Evolutionary conservation across 495 filamentous ascomycete genomes (phyloP), one percentile per base, ranked within the genome.

Genomic region (Penicillium canariense): DNA sequence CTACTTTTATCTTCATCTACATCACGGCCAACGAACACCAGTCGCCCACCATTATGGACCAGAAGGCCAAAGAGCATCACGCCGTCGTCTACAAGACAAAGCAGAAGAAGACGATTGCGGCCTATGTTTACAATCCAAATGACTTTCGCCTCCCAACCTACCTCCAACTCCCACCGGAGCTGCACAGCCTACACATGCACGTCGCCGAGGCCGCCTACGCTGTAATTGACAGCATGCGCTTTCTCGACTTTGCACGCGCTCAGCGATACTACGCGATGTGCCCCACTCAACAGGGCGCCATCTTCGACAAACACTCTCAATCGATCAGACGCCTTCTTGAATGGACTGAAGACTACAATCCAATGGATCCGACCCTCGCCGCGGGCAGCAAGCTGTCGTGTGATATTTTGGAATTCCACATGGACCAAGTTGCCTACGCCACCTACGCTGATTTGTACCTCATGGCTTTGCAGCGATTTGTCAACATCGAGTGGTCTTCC

Each of bases 181-280:
- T 58, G 4, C 31, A 18, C 14, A 5, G 32, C 31, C 44, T 45
- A 3, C 34, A 53, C 17, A 0, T 12, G 12, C 6, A 49, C 12
- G 50, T 62, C 15, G 31, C 35, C 15, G 15, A 45, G 5, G 10
- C 35, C 9, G 65, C 57, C 32, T 36, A 46, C 18, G 6, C 26
- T 8, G 45, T 34, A n/a, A 51, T 67, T 20, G 31, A 30, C 0
- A 11, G 12, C 32, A 52, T 71, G 43, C 52, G 60, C 34, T 7
- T 23, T 4, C 18, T 59, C 17, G 36, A 52, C 36, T 0, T 25
- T 14, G 5, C 26, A 1, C 44, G 45, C 38, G 27, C 45, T 32
- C 23, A 53, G 12, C 60, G 66, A 15, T 67, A 54, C 53, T 34
- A 39, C 28, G 47, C 43, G 28, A 48, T 70, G 38, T 72, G 66